These are phyloP conservation scores for Aspergillus affinis DNA, from an alignment of 495 filamentous ascomycete genomes.

Conservation along the genomic window DNA sequence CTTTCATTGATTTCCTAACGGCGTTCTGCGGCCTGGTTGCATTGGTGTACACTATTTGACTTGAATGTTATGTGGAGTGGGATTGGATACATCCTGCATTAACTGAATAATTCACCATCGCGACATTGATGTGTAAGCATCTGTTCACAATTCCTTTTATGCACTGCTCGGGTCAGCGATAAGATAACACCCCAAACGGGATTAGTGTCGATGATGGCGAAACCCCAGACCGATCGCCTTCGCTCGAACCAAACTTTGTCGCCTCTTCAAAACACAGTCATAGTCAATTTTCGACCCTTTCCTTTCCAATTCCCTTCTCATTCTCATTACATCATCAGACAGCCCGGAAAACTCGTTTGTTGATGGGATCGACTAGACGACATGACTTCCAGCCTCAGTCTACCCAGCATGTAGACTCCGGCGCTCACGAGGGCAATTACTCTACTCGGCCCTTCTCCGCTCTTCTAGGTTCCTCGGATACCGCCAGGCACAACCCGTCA, in stretches of 20 bases:
- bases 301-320: not conserved
- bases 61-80: not conserved
- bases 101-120: too few species aligned
- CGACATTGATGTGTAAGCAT: not conserved
- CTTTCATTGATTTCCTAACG: constrained; percentile 3
- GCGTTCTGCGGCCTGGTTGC: constrained; percentile 7
- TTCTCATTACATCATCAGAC: not conserved
- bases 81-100: constrained; percentile 7
- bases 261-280: not conserved
- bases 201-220: not conserved
- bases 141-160: not conserved
- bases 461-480: not conserved
- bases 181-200: not conserved
- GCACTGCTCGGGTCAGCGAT: not conserved
- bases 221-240: not conserved
- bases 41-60: constrained; percentile 2
- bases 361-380: constrained; percentile 17
- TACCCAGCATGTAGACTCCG: constrained; percentile 19
- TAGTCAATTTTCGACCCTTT: not conserved
- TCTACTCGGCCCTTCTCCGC: constrained; percentile 1
- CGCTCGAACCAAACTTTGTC: not conserved
- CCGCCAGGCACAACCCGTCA: not conserved
- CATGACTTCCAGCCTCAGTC: constrained; percentile 7
- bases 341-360: not conserved
- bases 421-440: not conserved